Conservation (phyloP, 805 yeast genomes). For the Yamadazyma phyllophila region DNA sequence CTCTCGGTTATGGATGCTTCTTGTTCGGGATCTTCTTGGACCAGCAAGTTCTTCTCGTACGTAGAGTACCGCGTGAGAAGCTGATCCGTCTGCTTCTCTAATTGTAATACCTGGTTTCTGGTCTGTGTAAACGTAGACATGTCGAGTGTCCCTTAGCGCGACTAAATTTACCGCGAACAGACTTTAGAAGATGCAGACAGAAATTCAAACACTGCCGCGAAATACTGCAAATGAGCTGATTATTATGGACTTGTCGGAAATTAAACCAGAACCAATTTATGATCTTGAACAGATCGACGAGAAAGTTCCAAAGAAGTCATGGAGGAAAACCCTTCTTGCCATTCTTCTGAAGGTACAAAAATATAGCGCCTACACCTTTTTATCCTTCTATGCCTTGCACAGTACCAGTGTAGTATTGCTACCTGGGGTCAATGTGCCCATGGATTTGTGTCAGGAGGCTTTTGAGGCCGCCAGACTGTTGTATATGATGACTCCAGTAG, state of each 20-base stretch:
- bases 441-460: constrained; percentile 49
- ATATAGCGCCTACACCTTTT: constrained; percentile 58
- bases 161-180: background rate
- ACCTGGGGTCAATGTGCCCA: constrained; percentile 48
- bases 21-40: constrained; percentile 24
- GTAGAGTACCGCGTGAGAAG: constrained; percentile 42
- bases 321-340: constrained; percentile 13
- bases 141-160: constrained; percentile 1
- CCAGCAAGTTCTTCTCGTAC: constrained; percentile 26
- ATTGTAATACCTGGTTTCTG: constrained; percentile 62
- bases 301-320: constrained; percentile 1
- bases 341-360: constrained; percentile 42
- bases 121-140: constrained; percentile 59
- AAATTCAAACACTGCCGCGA: background rate
- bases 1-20: constrained; percentile 13
- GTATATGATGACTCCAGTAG: constrained; percentile 55
- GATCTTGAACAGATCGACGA: background rate
- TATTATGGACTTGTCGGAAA: constrained; percentile 2
- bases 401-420: constrained; percentile 49
- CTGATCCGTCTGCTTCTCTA: constrained; percentile 70
- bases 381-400: constrained; percentile 58
- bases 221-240: background rate
- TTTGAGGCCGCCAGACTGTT: constrained; percentile 60
- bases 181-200: background rate
- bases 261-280: constrained; percentile 13